Conservation (phyloP, 1,284 basidiomycete genomes). For the Irpex sp. region DNA sequence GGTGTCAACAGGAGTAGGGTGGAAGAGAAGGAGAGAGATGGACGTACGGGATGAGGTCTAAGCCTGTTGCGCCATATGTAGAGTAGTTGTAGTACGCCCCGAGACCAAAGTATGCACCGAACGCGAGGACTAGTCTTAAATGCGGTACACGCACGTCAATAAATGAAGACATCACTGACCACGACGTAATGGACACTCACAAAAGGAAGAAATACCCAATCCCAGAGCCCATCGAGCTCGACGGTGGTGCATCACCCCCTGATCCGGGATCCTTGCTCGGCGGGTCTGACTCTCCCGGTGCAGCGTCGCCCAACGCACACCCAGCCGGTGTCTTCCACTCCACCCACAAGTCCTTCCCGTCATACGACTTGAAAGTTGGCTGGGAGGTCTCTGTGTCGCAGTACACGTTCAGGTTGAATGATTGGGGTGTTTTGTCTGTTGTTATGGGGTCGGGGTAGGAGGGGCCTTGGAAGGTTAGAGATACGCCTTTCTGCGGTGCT, state of each 20-base stretch:
- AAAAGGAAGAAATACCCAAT: conserved; percentile 82
- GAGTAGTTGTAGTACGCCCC: conserved; percentile 84
- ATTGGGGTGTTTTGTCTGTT: conserved; percentile 43
- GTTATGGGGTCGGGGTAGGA: conserved; percentile 49
- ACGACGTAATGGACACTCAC: too few species aligned
- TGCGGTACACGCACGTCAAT: neutral
- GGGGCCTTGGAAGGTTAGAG: conserved; percentile 56
- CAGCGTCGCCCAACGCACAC: conserved; percentile 40
- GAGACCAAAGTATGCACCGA: conserved; percentile 65
- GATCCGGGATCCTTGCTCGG: conserved; percentile 28
- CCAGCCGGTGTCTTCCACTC: conserved; percentile 59
- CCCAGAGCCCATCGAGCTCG: conserved; percentile 58
- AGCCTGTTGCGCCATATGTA: conserved; percentile 75
- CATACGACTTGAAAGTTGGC: conserved; percentile 58
- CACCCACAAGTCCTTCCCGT: conserved; percentile 48
- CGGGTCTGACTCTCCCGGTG: conserved; percentile 26
- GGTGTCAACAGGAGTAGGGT: conserved; percentile 1
- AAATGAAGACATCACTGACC: too few species aligned
- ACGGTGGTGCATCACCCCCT: conserved; percentile 28
- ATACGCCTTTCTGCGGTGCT: conserved; percentile 50
- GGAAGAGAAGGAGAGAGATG: conserved; percentile 7
- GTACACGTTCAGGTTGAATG: conserved; percentile 54
- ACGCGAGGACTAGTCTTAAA: conserved; percentile 59
- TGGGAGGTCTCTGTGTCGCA: conserved; percentile 45
- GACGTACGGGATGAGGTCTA: conserved; percentile 75